A percentile compares a stretch with the other conserved stretches of the same genome.
phyloP scores from a whole-genome alignment of 257 asterid genomes.

The Salvia miltiorrhiza region DNA sequence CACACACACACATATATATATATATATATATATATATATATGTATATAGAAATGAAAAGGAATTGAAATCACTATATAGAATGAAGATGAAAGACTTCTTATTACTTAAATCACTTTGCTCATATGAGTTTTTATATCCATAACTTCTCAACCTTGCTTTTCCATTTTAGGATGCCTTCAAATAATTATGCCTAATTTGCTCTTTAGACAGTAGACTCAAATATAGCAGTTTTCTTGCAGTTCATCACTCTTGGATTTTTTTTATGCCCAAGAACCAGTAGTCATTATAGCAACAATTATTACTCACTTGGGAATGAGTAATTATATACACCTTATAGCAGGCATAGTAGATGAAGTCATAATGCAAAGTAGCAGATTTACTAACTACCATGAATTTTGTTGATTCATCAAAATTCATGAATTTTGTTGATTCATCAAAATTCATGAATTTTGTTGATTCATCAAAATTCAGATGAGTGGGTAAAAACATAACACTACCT shows the following conservation, averaged over 20 bases:
- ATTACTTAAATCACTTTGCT: too few species aligned
- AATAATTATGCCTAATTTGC: too few species aligned
- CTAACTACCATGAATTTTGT: neutral
- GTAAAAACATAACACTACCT: neutral
- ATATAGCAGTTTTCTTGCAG: neutral
- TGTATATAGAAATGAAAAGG: too few species aligned
- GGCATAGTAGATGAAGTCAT: neutral
- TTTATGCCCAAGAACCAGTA: neutral
- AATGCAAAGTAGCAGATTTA: neutral
- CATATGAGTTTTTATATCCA: too few species aligned
- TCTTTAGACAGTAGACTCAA: neutral
- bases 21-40: too few species aligned
- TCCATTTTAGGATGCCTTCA: too few species aligned
- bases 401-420: too few species aligned
- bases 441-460: too few species aligned
- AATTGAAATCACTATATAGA: too few species aligned
- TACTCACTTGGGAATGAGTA: neutral
- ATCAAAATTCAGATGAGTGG: neutral
- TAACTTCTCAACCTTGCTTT: too few species aligned
- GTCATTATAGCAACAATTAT: neutral
- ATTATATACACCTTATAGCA: conserved; percentile 4
- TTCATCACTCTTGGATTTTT: neutral
- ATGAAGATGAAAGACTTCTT: too few species aligned
- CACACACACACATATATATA: too few species aligned
- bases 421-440: neutral